Evolutionary conservation across 2,329 filamentous ascomycete genomes (phyloP), one percentile per base, ranked within the genome.

Genomic region (Xenoacremonium recifei): DNA sequence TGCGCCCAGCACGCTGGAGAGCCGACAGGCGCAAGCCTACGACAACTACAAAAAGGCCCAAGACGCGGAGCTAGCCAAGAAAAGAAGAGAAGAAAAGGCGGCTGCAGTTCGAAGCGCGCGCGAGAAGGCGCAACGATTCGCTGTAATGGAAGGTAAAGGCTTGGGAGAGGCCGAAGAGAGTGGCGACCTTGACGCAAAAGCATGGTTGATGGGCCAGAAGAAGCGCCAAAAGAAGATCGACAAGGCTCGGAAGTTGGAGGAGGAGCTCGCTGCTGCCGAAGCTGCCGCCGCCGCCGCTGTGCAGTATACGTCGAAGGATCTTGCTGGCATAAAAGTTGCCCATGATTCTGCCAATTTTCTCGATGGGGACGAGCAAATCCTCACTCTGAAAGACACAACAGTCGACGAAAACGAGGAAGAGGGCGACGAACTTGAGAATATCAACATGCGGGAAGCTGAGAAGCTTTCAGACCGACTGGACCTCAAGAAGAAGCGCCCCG

Each of bases 141-240:
- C 83, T 12, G 79, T 85, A 48, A 71, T 99, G 10, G 82, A 93
- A 59, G 93, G 93, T 44, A 84, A 86, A 61, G 87, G 91, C 1
- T 70, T 99, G 3, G 93, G 87, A 35, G 93, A 97, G 25, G 73
- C 71, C 0, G 84, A 84, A 33, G 82, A 79, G 3, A 79, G 73
- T 5, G 79, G 71, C 3, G 82, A 84, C 11, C 54, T 87, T 19
- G 89, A 95, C 63, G 88, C 92, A 12, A 87, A 87, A 62, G 76
- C 87, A 2, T 99, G 93, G 93, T 66, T 99, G 46, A 80, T 86
- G 54, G 85, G 85, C 45, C 85, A 92, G 64, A 97, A 95, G 76
- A 97, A 95, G 72, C 79, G 91, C 38, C 89, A 95, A 65, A 95
- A 90, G 76, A 88, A 91, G 68, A 91, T 97, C 29, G 86, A 85